A percentile compares a stretch with the other conserved stretches of the same genome.
These are phyloP conservation scores for Ophiostoma australiae DNA, from an alignment of 2,329 filamentous ascomycete genomes.

Conservation along the genomic window DNA sequence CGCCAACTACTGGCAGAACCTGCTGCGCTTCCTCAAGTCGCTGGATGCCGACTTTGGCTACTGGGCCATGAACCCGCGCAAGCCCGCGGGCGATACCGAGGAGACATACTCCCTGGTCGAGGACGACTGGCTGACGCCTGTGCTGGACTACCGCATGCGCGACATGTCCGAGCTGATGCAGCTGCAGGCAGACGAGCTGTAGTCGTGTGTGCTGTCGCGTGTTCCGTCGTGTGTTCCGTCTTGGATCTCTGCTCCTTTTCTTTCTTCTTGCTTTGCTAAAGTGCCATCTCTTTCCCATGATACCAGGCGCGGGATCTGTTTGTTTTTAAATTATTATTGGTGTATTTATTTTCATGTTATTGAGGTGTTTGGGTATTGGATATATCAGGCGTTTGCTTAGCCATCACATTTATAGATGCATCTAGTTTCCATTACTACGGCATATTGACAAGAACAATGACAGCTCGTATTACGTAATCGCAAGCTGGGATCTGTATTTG, in stretches of 20 bases:
- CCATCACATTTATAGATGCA: not conserved
- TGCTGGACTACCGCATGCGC: conserved; percentile 58
- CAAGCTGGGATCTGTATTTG: too few relatives aligned
- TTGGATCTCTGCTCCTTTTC: not conserved
- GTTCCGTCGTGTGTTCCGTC: not conserved
- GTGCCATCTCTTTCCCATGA: conserved; percentile 19
- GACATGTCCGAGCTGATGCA: conserved; percentile 50
- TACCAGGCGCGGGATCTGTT: conserved; percentile 18
- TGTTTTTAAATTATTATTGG: not conserved
- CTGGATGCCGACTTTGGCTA: conserved; percentile 63
- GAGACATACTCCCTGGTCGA: conserved; percentile 59
- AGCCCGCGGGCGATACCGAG: conserved; percentile 51
- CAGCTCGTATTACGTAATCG: too few relatives aligned
- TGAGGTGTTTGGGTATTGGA: not conserved
- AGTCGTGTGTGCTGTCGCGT: not conserved
- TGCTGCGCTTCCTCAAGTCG: conserved; percentile 54
- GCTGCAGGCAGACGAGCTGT: conserved; percentile 18
- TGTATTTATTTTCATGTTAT: not conserved
- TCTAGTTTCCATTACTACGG: not conserved
- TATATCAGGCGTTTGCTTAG: not conserved
- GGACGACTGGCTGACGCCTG: conserved; percentile 60
- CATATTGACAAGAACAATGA: too few relatives aligned
- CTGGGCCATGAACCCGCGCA: conserved; percentile 65
- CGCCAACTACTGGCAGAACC: conserved; percentile 60
- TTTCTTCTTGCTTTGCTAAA: not conserved